These are phyloP conservation scores for Fermentozyma sake DNA, from an alignment of 1,139 yeast genomes.

Conservation along the genomic window DNA sequence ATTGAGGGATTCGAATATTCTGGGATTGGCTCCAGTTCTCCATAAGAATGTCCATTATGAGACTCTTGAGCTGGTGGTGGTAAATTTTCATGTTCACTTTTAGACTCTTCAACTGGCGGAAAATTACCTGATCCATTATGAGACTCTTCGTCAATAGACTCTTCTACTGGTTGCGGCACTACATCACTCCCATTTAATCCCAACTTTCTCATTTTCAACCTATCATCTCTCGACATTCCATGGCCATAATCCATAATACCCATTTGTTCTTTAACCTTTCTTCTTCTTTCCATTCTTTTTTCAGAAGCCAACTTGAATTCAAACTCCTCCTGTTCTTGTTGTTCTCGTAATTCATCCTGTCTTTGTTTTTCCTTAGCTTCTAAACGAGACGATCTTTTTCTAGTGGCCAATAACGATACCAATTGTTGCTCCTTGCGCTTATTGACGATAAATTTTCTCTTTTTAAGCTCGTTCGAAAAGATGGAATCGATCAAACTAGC, in stretches of 20 bases:
- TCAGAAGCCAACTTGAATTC: slow-evolving; percentile 29
- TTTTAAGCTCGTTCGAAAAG: slow-evolving; percentile 22
- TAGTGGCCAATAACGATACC: slow-evolving; percentile 42
- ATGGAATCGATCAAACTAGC: slow-evolving; percentile 21
- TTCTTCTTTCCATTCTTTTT: slow-evolving; percentile 36
- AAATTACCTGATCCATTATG: too few species aligned
- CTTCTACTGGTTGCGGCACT: too few species aligned
- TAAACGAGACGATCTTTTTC: slow-evolving; percentile 24
- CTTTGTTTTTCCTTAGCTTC: slow-evolving; percentile 45
- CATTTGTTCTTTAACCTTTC: slow-evolving; percentile 18
- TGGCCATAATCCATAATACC: slow-evolving; percentile 16
- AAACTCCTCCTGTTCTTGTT: slow-evolving; percentile 28
- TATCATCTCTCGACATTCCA: slow-evolving; percentile 37
- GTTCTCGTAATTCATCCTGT: slow-evolving; percentile 31
- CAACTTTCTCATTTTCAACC: slow-evolving; percentile 31
- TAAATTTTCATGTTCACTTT: too few species aligned
- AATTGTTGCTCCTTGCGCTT: slow-evolving; percentile 46
- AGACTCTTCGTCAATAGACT: too few species aligned
- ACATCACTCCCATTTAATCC: too few species aligned
- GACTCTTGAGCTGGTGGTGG: too few species aligned
- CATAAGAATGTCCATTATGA: too few species aligned
- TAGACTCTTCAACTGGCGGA: too few species aligned
- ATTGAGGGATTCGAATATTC: too few species aligned
- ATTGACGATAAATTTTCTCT: slow-evolving; percentile 38
- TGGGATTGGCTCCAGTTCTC: too few species aligned